A percentile compares a stretch with the other conserved stretches of the same genome.
phyloP scores from a whole-genome alignment of 805 yeast genomes.

The Starmerella sp. region DNA sequence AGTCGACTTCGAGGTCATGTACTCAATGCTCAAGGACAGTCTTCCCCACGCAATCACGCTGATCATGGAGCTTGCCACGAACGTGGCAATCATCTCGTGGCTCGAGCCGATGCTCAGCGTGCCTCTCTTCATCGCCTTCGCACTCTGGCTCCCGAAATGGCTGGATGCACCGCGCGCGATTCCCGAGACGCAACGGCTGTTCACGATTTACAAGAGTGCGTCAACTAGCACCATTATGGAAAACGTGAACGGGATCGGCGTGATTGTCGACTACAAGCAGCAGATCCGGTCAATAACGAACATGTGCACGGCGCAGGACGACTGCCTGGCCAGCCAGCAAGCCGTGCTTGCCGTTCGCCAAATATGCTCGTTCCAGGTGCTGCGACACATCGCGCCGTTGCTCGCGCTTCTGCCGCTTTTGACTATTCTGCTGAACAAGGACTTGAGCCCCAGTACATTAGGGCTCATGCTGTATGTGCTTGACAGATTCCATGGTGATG shows the following conservation, averaged over 20 bases:
- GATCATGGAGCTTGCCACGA: neutral
- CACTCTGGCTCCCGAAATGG: neutral
- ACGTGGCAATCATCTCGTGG: neutral
- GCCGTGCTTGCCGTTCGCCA: neutral
- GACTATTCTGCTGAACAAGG: neutral
- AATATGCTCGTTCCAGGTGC: neutral
- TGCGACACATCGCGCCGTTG: neutral
- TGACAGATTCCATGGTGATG: neutral
- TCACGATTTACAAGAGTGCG: conserved; percentile 39
- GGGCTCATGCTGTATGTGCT: neutral
- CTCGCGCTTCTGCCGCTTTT: neutral
- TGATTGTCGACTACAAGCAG: conserved; percentile 1
- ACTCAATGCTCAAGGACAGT: conserved; percentile 32
- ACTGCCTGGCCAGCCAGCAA: neutral
- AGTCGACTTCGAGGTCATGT: neutral
- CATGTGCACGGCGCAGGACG: neutral
- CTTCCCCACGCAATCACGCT: conserved; percentile 68
- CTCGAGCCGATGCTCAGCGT: neutral
- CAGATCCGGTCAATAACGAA: neutral
- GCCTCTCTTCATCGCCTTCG: neutral
- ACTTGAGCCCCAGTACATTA: neutral
- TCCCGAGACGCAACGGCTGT: conserved; percentile 65
- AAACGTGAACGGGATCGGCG: conserved; percentile 1
- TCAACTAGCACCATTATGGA: neutral
- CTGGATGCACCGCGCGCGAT: conserved; percentile 45